Evolutionary conservation across 129 eudicot species (phyloP).

Genomic region (Arctium lappa): DNA sequence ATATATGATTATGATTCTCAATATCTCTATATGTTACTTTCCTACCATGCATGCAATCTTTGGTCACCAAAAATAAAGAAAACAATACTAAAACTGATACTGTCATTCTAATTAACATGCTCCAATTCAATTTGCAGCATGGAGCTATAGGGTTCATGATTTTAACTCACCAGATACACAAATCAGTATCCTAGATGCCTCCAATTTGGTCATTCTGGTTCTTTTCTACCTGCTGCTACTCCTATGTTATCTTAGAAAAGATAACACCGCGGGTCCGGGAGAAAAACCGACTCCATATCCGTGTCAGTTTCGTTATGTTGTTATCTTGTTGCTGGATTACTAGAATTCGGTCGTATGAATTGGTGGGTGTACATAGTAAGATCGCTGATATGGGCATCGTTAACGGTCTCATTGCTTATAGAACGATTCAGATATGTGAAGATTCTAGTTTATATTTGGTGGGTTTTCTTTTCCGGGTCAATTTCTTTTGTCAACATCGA

Average conservation of each 20-base stretch:
- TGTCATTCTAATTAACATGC: not conserved
- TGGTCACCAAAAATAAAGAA: no score
- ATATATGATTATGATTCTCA: no score
- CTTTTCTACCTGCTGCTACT: slow-evolving; percentile 32
- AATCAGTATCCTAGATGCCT: slow-evolving; percentile 22
- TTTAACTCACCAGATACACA: slow-evolving; percentile 21
- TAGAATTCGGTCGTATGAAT: slow-evolving; percentile 1
- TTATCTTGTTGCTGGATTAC: slow-evolving; percentile 32
- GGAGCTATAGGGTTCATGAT: slow-evolving; percentile 13
- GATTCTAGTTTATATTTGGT: slow-evolving; percentile 39
- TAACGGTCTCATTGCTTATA: slow-evolving; percentile 35
- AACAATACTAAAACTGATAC: no score
- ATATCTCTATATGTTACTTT: no score
- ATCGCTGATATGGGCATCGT: slow-evolving; percentile 38
- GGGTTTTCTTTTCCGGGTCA: slow-evolving; percentile 30
- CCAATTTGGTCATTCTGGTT: slow-evolving; percentile 26
- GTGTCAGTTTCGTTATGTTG: slow-evolving; percentile 32
- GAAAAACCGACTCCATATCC: slow-evolving; percentile 21
- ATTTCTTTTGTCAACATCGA: slow-evolving; percentile 25
- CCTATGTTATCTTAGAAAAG: slow-evolving; percentile 1
- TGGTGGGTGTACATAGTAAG: slow-evolving; percentile 32
- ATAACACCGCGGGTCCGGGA: not conserved
- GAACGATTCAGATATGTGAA: slow-evolving; percentile 30
- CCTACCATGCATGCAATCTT: no score
- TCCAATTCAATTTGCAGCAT: slow-evolving; percentile 28